Base-by-base conservation (phyloP, 2,329 filamentous ascomycete genomes). In the Geosmithia putterillii region DNA sequence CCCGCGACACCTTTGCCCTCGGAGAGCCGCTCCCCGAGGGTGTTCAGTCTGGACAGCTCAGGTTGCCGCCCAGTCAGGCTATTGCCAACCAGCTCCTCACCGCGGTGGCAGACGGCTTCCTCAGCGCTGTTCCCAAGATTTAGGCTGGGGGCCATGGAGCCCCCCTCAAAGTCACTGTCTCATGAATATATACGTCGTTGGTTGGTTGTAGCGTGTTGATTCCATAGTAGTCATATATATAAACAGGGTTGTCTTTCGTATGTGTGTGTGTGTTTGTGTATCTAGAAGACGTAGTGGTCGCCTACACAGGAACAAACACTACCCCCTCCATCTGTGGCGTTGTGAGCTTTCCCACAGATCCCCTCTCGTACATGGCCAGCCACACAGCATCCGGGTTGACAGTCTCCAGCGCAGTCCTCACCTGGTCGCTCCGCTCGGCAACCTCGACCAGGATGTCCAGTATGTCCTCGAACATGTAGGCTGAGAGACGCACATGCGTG, bases 71-170 rank as follows among this genome's bases (percentile, higher is more conserved):
- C 2, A 67, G 72, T 46, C 94, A 88, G 32, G 90, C 92, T 2
- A 96, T 98, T 71, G 92, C 92, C 15, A 85, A 96, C 61, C 84
- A 89, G 58, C 64, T 96, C 56, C 79, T 98, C 52, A 73, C 70
- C 42, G 86, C 88, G 1, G 87, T 95, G 14, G 75, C 82, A 1
- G 77, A 80, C 42, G 87, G 87, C 0, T 92, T 85, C 58, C 65
- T 85, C 46, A 70, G 69, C 10, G 69, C 66, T 2, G 63, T 49
- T 4, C 52, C 71, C 46, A 81, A 76, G 60, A 74, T 74, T 9
- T 75, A 60, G 53, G 21, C n/a, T 4, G 18, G 18, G 35, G 18
- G 15, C 7, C 15, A 7, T 37, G 35, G 15, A 39, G 14, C n/a
- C n/a, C n/a, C n/a, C n/a, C n/a, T n/a, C n/a, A n/a, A n/a, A n/a